phyloP scores from a whole-genome alignment of 352 stramenopile genomes.

The Globisporangium perplexum region DNA sequence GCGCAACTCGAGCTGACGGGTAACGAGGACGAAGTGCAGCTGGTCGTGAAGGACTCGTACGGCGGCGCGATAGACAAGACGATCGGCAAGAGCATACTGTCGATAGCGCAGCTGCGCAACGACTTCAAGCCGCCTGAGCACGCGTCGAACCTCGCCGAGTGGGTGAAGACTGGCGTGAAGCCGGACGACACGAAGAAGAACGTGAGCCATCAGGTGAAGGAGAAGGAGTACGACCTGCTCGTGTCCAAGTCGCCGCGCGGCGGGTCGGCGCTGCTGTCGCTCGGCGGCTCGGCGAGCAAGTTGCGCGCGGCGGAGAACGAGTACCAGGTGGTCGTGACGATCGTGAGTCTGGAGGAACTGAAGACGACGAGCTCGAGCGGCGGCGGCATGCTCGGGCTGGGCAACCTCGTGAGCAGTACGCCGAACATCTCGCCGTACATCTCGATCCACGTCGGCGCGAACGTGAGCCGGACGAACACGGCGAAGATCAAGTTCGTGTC shows the following conservation, averaged over 20 bases:
- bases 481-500: slow-evolving; percentile 57
- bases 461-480: slow-evolving; percentile 61
- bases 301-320: slow-evolving; percentile 32
- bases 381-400: slow-evolving; percentile 58
- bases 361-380: slow-evolving; percentile 58
- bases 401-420: slow-evolving; percentile 69
- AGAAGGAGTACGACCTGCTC: slow-evolving; percentile 73
- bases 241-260: slow-evolving; percentile 42
- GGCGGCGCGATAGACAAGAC: slow-evolving; percentile 71
- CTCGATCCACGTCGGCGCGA: slow-evolving; percentile 67
- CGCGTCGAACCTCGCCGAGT: slow-evolving; percentile 68
- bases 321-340: slow-evolving; percentile 68
- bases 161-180: slow-evolving; percentile 77
- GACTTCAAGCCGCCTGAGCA: slow-evolving; percentile 75
- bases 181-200: slow-evolving; percentile 79
- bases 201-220: slow-evolving; percentile 61
- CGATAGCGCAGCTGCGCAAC: slow-evolving; percentile 64
- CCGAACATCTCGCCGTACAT: slow-evolving; percentile 81
- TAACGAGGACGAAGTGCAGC: slow-evolving; percentile 52
- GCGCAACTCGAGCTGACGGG: slow-evolving; percentile 47
- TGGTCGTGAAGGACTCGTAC: slow-evolving; percentile 85
- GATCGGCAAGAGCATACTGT: slow-evolving; percentile 69
- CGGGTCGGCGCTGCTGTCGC: slow-evolving; percentile 13
- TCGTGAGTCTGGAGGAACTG: slow-evolving; percentile 51
- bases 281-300: slow-evolving; percentile 21